Conservation (phyloP, 1,139 yeast species). For the Suhomyces terraborum region DNA sequence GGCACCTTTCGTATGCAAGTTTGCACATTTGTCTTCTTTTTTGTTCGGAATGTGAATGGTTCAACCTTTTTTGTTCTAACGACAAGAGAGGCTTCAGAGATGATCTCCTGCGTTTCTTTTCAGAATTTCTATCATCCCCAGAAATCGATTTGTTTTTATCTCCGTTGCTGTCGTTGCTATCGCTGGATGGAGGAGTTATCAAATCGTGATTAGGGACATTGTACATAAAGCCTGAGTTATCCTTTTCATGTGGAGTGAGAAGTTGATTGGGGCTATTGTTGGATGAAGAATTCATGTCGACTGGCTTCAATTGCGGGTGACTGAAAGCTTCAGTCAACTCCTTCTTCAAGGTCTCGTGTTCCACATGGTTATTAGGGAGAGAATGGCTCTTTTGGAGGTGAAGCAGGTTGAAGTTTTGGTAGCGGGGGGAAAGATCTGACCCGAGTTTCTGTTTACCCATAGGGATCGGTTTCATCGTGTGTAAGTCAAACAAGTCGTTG, state of each 20-base stretch:
- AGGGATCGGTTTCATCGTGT: constrained; percentile 31
- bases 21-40: constrained; percentile 73
- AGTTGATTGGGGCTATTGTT: constrained; percentile 22
- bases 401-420: constrained; percentile 4
- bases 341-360: constrained; percentile 28
- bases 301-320: constrained; percentile 27
- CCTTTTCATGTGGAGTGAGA: constrained; percentile 34
- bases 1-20: constrained; percentile 56
- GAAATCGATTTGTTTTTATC: constrained; percentile 24
- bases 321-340: constrained; percentile 43
- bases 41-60: constrained; percentile 78
- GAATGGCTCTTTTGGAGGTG: constrained; percentile 11
- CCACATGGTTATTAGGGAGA: constrained; percentile 11
- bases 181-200: constrained; percentile 48
- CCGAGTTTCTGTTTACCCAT: constrained; percentile 6
- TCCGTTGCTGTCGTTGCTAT: constrained; percentile 37
- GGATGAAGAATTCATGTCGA: constrained; percentile 11
- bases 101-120: constrained; percentile 34
- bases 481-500: constrained; percentile 31
- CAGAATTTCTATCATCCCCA: constrained; percentile 15
- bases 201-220: constrained; percentile 8
- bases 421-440: constrained; percentile 9
- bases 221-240: constrained; percentile 5
- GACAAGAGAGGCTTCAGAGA: constrained; percentile 52
- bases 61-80: constrained; percentile 66